phyloP scores from a whole-genome alignment of 306 rosid genomes.

The Cercis canadensis region DNA sequence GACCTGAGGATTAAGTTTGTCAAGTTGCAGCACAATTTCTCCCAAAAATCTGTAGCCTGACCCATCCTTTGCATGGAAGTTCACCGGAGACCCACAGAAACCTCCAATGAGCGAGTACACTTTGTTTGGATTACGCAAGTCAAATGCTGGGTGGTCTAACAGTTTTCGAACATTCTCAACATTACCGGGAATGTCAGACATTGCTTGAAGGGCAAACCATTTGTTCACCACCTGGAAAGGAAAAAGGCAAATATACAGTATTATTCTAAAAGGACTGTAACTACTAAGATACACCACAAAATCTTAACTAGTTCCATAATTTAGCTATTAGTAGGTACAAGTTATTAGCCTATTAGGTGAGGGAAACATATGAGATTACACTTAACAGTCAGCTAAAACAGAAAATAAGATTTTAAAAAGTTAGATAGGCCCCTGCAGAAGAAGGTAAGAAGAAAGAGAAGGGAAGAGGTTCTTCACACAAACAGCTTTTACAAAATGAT shows the following conservation, averaged over 20 bases:
- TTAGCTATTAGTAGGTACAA: background rate
- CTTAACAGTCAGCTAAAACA: conserved; percentile 13
- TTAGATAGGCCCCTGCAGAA: background rate
- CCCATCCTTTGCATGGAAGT: conserved; percentile 95
- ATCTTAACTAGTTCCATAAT: too few species aligned
- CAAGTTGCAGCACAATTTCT: conserved; percentile 78
- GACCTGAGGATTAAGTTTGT: conserved; percentile 95
- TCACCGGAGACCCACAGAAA: conserved; percentile 84
- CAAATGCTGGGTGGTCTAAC: conserved; percentile 83
- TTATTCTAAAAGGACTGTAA: background rate
- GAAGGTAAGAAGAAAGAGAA: conserved; percentile 18
- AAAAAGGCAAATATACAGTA: conserved; percentile 17
- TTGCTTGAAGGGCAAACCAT: conserved; percentile 98
- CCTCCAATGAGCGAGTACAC: conserved; percentile 97
- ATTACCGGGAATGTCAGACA: conserved; percentile 81
- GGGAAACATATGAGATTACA: conserved; percentile 10
- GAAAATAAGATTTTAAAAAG: background rate
- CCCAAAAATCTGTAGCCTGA: conserved; percentile 93
- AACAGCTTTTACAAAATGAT: background rate
- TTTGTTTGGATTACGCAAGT: conserved; percentile 94
- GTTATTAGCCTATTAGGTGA: background rate
- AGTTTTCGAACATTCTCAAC: conserved; percentile 82
- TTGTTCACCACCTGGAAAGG: conserved; percentile 84
- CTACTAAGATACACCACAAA: conserved; percentile 13
- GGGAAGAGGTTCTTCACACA: conserved; percentile 4